Evolutionary conservation across 768 basidiomycete species (phyloP).

Genomic region (Leccinum imitatum): DNA sequence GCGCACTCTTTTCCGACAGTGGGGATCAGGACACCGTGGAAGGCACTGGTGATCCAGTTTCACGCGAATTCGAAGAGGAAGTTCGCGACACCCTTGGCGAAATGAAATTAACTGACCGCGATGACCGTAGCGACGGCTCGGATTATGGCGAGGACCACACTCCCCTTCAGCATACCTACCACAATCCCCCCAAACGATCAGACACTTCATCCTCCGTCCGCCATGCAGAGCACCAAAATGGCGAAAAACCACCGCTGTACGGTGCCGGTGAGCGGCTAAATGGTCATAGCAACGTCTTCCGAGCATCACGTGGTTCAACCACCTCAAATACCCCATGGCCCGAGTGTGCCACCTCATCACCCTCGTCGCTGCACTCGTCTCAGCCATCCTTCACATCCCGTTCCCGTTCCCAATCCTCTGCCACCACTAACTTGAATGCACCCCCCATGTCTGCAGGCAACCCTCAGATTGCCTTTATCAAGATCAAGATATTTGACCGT

Average conservation of each 20-base stretch:
- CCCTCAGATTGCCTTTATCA: conserved; percentile 86
- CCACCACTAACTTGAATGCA: conserved; percentile 50
- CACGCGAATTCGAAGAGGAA: conserved; percentile 40
- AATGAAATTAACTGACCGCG: conserved; percentile 47
- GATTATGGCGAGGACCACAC: conserved; percentile 57
- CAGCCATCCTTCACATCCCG: conserved; percentile 54
- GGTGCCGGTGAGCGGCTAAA: conserved; percentile 27
- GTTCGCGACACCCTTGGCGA: conserved; percentile 51
- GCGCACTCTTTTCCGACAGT: conserved; percentile 44
- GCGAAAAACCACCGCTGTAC: conserved; percentile 32
- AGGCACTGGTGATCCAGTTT: conserved; percentile 24
- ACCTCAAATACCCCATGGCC: conserved; percentile 29
- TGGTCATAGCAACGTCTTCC: conserved; percentile 18
- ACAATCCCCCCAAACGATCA: conserved; percentile 43
- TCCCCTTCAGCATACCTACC: conserved; percentile 39
- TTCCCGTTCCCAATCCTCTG: conserved; percentile 58
- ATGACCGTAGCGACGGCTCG: conserved; percentile 59
- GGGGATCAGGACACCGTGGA: conserved; percentile 39
- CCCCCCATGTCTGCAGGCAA: conserved; percentile 77
- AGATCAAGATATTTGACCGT: conserved; percentile 97
- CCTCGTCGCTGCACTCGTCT: conserved; percentile 49
- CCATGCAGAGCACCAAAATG: conserved; percentile 31
- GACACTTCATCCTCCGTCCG: conserved; percentile 46
- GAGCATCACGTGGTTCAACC: conserved; percentile 33
- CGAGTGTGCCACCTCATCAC: conserved; percentile 39